Base-by-base conservation (phyloP, 805 yeast genomes). In the Candida hispaniensis region DNA sequence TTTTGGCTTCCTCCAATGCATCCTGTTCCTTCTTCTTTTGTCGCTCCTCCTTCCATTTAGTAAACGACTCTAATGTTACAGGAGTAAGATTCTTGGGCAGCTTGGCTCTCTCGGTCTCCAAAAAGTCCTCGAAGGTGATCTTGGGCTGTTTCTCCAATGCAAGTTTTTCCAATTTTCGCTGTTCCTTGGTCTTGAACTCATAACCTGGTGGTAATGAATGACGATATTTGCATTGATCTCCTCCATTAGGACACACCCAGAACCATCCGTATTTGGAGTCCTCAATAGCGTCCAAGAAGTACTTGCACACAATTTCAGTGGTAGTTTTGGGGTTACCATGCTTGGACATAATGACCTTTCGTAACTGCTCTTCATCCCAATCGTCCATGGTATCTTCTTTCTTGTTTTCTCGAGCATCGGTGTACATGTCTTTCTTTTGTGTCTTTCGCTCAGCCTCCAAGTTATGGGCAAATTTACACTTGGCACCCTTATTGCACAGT, bases 181-280 rank as follows among this genome's bases (percentile, higher is more conserved):
- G 95, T 55, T 91, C 98, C 60, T 86, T 88, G 21, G 98, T 93
- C 67, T 91, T 91, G 61, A 91, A 71, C 40, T 82, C 93, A 59
- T 85, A 93, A 1, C 98, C 99, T 29, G 93, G 86, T 24, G 99
- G 99, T 52, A 91, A 67, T 6, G 96, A 79, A 59, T 91, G 99
- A 59, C 73, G 76, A 64, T 91, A 91, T 65, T 78, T 88, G 71
- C 99, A 91, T 42, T 73, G 78, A 42, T 79, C 73, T 46, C 94
- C 96, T 24, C 88, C 86, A 48, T 82, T 82, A 16, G 98, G 98
- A 64, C 98, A 91, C 13, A 70, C 67, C 98, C 98, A 91, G 60
- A 91, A 86, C 98, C 98, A 91, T 52, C 98, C 98, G 55, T 91
- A 91, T 55, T 88, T 88, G 40, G 88, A 91, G 52, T 85, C 83